Base-by-base conservation (phyloP, 352 stramenopile genomes). In the Blastocystis sp. region DNA sequence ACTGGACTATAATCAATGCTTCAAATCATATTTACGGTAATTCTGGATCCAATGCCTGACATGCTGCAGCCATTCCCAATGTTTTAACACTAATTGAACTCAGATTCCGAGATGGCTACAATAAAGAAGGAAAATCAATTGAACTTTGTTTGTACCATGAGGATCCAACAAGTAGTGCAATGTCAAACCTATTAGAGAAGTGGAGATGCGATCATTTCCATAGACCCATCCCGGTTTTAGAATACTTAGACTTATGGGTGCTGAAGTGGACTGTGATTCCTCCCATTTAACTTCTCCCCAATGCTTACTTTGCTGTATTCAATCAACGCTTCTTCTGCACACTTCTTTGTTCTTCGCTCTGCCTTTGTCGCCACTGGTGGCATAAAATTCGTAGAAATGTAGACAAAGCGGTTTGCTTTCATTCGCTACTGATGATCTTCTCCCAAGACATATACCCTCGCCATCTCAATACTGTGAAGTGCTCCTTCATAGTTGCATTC, bases 381-480 rank as follows among this genome's bases (percentile, higher is more conserved):
- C 24, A 66, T 11, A 44, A 84, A 84, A 17, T 84, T 84, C 9
- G 51, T 84, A 22, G 48, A 68, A 22, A 84, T 66, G 44, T 66
- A 84, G 19, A 84, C 48, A 44, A 84, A 84, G 17, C 73, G 73
- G 53, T 66, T 84, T 15, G 73, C 73, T 42, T 84, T 33, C 73
- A 84, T 84, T 53, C 68, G 64, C 73, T 84, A 84, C 53, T 11
- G 9, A 48, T 44, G 13, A 24, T 0, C 66, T 19, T 9, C 11
- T 22, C 6, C 1, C 56, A 19, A 24, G 19, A 19, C 11, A 1
- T 27, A 64, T 48, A 84, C 73, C 15, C 73, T 33, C 2, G 73
- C 73, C 73, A 84, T 84, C 48, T 84, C 73, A 30, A 84, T 84
- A 30, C 73, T 84, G 19, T 84, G 27, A 35, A 84, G 73, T 68